Evolutionary conservation across 345 rosid genomes (phyloP).

Genomic region (Noccaea caerulescens): DNA sequence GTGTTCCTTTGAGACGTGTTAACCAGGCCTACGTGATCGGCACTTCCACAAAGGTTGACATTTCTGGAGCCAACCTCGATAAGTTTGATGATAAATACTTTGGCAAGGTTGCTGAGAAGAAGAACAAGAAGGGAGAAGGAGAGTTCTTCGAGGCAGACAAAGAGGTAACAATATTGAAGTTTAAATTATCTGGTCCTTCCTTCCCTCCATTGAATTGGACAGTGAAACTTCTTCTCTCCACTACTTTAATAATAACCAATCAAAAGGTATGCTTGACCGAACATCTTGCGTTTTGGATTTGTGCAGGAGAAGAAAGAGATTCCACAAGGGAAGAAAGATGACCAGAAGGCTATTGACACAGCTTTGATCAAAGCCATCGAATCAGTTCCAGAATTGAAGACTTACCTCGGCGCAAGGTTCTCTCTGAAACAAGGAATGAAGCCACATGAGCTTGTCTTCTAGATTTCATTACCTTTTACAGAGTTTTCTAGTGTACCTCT

Average conservation of each 20-base stretch:
- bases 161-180: slow-evolving; percentile 43
- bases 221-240: slow-evolving; percentile 26
- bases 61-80: slow-evolving; percentile 64
- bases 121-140: slow-evolving; percentile 71
- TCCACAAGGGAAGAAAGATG: slow-evolving; percentile 77
- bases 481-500: slow-evolving; percentile 15
- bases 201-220: too few relatives aligned
- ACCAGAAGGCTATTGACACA: slow-evolving; percentile 74
- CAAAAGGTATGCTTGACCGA: not conserved
- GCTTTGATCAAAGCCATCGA: slow-evolving; percentile 68
- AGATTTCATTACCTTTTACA: slow-evolving; percentile 31
- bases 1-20: slow-evolving; percentile 75
- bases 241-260: not conserved
- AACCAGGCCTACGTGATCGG: slow-evolving; percentile 68
- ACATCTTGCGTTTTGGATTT: not conserved
- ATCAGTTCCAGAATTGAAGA: slow-evolving; percentile 65
- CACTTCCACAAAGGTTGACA: slow-evolving; percentile 72
- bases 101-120: slow-evolving; percentile 71
- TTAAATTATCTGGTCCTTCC: too few relatives aligned
- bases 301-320: slow-evolving; percentile 64
- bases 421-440: slow-evolving; percentile 80
- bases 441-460: slow-evolving; percentile 80
- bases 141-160: slow-evolving; percentile 81
- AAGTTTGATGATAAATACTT: slow-evolving; percentile 77
- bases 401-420: slow-evolving; percentile 77